phyloP scores from a whole-genome alignment of 192 early-diverging fungal genomes.

The Geosiphon pyriformis region DNA sequence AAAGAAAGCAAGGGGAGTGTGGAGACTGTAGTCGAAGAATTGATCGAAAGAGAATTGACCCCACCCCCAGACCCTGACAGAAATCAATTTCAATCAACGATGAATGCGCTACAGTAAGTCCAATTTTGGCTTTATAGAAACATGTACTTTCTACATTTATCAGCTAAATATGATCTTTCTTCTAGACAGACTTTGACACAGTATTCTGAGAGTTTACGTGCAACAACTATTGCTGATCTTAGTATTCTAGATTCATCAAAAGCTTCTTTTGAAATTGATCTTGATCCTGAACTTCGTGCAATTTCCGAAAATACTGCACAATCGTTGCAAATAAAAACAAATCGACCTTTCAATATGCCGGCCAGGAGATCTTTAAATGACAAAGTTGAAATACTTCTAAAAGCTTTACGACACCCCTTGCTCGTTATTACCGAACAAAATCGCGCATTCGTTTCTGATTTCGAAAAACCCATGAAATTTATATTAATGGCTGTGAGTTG shows the following conservation, averaged over 20 bases:
- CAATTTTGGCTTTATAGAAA: background rate
- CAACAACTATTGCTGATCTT: background rate
- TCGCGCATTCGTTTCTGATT: background rate
- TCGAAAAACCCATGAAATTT: constrained; percentile 23
- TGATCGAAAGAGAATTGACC: background rate
- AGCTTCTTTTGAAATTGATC: background rate
- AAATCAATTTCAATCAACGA: background rate
- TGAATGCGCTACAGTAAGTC: constrained; percentile 7
- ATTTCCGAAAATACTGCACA: background rate
- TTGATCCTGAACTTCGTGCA: constrained; percentile 16
- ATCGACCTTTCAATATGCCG: too few species aligned
- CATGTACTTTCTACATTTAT: background rate
- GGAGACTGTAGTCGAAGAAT: background rate
- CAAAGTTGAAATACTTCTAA: constrained; percentile 14
- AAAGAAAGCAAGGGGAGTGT: background rate
- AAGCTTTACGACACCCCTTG: background rate
- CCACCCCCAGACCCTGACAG: constrained; percentile 4
- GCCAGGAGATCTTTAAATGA: too few species aligned
- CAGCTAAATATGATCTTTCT: background rate
- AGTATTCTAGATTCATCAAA: background rate
- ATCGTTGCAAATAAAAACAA: background rate
- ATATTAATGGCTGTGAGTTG: constrained; percentile 16
- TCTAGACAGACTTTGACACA: constrained; percentile 3
- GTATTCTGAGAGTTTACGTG: constrained; percentile 3
- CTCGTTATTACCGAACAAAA: background rate